Evolutionary conservation across 495 filamentous ascomycete species (phyloP).

Genomic region (Hypoxylon cercidicola): DNA sequence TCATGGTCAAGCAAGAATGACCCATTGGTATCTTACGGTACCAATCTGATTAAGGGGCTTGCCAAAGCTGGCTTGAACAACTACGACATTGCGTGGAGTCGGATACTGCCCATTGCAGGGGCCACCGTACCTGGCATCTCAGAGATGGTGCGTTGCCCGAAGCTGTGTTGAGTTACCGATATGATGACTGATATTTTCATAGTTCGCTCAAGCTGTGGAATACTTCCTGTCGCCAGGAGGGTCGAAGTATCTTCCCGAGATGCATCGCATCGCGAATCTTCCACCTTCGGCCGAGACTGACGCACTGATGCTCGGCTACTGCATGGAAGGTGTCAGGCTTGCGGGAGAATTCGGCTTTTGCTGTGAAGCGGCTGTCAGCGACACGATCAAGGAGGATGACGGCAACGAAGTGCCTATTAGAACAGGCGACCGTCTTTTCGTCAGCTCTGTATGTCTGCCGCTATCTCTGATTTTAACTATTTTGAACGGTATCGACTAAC

Average conservation of each 20-base stretch:
- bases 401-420: constrained; percentile 57
- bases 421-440: constrained; percentile 55
- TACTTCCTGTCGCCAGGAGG: constrained; percentile 73
- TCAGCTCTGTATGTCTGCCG: constrained; percentile 62
- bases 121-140: constrained; percentile 73
- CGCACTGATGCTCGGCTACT: constrained; percentile 60
- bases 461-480: constrained; percentile 36
- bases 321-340: constrained; percentile 63
- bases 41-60: constrained; percentile 73
- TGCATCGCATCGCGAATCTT: constrained; percentile 63
- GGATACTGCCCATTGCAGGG: constrained; percentile 64
- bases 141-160: constrained; percentile 60
- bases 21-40: constrained; percentile 73
- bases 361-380: constrained; percentile 59
- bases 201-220: constrained; percentile 80
- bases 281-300: constrained; percentile 48
- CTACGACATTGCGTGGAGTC: constrained; percentile 77
- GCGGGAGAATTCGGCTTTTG: constrained; percentile 60
- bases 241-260: constrained; percentile 64
- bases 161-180: neutral
- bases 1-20: constrained; percentile 55
- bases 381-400: constrained; percentile 61
- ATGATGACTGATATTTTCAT: constrained; percentile 11
- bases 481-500: constrained; percentile 63
- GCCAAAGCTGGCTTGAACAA: constrained; percentile 70